Percentiles rank a stretch among this genome's conserved stretches.
Evolutionary conservation across 768 basidiomycete genomes (phyloP).

Genomic region (Chalciporus pseudorubinellus): DNA sequence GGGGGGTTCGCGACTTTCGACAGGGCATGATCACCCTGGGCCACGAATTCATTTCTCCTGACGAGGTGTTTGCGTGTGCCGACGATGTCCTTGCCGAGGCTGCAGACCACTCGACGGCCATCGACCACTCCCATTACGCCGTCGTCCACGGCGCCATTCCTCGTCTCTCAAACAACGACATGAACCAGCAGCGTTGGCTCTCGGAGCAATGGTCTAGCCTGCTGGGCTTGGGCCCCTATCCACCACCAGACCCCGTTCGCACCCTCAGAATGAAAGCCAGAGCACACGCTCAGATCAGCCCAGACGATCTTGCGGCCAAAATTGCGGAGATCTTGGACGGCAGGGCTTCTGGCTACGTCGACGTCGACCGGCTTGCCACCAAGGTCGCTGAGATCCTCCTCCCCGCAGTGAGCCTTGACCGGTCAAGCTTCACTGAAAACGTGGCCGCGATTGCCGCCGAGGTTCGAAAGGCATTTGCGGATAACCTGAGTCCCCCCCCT

Average conservation of each 20-base stretch:
- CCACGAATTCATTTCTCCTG: slow-evolving; percentile 1
- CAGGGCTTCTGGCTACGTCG: too few species aligned
- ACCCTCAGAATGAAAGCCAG: neutral
- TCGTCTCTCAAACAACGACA: neutral
- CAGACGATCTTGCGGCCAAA: neutral
- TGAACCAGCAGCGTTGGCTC: slow-evolving; percentile 1
- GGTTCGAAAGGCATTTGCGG: too few species aligned
- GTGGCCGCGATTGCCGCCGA: too few species aligned
- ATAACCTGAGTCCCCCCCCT: too few species aligned
- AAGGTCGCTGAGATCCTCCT: too few species aligned
- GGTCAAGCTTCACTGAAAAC: too few species aligned
- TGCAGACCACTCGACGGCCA: neutral
- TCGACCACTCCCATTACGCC: slow-evolving; percentile 1
- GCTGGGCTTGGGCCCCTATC: slow-evolving; percentile 1
- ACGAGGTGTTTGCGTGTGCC: neutral
- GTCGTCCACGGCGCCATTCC: neutral
- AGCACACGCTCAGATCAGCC: neutral
- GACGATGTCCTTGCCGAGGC: slow-evolving; percentile 2
- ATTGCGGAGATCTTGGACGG: neutral
- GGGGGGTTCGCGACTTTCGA: slow-evolving; percentile 2
- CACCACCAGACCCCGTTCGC: neutral
- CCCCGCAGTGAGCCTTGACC: too few species aligned
- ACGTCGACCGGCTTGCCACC: too few species aligned
- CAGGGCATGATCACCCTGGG: slow-evolving; percentile 6
- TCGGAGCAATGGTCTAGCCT: slow-evolving; percentile 1